Base-by-base conservation (phyloP, 225 moss, liverwort and hornwort genomes). In the Sphagnum tenellum region DNA sequence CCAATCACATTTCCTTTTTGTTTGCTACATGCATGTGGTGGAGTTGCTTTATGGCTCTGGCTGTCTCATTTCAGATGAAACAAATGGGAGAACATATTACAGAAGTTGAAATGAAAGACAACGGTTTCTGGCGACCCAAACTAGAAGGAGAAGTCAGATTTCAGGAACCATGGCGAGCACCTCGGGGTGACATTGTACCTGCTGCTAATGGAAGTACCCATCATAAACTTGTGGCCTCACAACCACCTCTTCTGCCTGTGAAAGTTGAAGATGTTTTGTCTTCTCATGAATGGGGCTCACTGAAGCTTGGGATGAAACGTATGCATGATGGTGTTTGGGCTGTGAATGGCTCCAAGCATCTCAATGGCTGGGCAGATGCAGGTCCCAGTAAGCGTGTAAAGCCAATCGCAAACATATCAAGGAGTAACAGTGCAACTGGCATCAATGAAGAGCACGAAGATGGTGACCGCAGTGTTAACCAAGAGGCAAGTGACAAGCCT, bases 401-500 rank as follows among this genome's bases (percentile, higher is more conserved):
- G 75, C 62, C 67, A 8, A 52, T 0, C 9, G 3, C 82, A 64
- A 76, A 80, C 55, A 74, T 72, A 13, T 78, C 90, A 60, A 83
- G 86, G 69, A 98, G 98, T 74, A 90, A 83, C 68, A 93, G 93
- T 78, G 98, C 98, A 44, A 93, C 98, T 65, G 98, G 84, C 75
- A 98, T 90, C 72, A 98, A 98, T 71, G 79, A 87, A 5, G 82
- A 76, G 68, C 84, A 67, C 14, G 91, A 91, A 60, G 90, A 80
- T 62, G 96, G 92, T 70, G 98, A 98, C 69, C 85, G 94, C 60
- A 98, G 98, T 76, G 98, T 98, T 6, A 93, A 93, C 74, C 94
- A 94, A 71, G 93, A 93, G 70, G 84, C 80, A 12, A 98, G 93
- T 75, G 93, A 88, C 67, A 90, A 93, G 72, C 79, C 81, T 63